A percentile compares a stretch with the other conserved stretches of the same genome.
Conservation (phyloP, 345 rosid species). For the Citrus hindsii region DNA sequence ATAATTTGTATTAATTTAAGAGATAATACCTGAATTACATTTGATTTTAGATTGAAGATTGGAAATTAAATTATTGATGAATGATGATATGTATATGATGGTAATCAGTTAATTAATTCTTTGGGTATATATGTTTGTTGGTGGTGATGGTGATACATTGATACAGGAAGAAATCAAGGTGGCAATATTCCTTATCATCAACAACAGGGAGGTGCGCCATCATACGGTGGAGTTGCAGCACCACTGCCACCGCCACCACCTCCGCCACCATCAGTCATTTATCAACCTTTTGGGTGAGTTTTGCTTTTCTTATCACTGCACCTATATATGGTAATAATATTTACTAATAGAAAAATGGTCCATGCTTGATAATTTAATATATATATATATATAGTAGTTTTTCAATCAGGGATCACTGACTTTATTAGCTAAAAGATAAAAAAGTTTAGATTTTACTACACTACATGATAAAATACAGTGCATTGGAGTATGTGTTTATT, state of each 20-base stretch:
- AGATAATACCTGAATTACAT: no score
- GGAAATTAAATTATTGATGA: no score
- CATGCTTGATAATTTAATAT: constrained; percentile 4
- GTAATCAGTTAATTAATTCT: not conserved
- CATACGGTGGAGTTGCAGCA: constrained; percentile 49
- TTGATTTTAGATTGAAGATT: no score
- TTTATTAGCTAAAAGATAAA: no score
- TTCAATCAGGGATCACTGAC: no score
- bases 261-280: constrained; percentile 38
- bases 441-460: no score
- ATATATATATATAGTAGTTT: not conserved
- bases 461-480: no score
- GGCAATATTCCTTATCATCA: constrained; percentile 45
- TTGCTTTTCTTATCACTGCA: not conserved
- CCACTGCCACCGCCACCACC: constrained; percentile 33
- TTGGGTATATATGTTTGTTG: not conserved
- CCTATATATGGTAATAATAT: not conserved
- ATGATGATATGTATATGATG: not conserved
- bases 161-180: constrained; percentile 64
- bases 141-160: not conserved
- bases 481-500: no score
- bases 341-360: constrained; percentile 22
- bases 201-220: constrained; percentile 46
- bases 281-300: constrained; percentile 60
- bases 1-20: no score